phyloP scores from a whole-genome alignment of 2,329 filamentous ascomycete species.

The Colletotrichum sojae region DNA sequence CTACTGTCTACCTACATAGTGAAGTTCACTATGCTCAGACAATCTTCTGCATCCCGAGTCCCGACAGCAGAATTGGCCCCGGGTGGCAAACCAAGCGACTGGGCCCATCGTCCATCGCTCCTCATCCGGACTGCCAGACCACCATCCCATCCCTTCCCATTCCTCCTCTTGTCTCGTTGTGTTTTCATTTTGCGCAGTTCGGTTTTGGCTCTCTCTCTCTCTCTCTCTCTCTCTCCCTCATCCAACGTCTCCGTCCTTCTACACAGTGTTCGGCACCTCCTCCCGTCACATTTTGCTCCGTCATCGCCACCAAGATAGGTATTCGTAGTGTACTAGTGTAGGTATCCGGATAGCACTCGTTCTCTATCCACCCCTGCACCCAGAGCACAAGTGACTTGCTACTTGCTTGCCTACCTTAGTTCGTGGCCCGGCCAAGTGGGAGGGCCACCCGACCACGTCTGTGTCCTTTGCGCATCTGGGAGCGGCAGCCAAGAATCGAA shows the following conservation, averaged over 20 bases:
- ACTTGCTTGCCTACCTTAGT: slow-evolving; percentile 10
- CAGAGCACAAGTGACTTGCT: neutral
- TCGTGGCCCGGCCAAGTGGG: slow-evolving; percentile 33
- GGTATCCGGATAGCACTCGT: no score
- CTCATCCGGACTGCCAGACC: slow-evolving; percentile 2
- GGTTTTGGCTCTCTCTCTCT: neutral
- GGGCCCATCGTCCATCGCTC: slow-evolving; percentile 7
- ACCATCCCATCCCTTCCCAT: slow-evolving; percentile 5
- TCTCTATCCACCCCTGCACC: slow-evolving; percentile 1
- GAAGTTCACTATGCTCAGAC: neutral
- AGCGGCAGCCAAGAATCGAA: slow-evolving; percentile 39
- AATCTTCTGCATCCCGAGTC: neutral
- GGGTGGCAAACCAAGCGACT: slow-evolving; percentile 34
- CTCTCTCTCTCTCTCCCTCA: neutral
- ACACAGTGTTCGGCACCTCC: neutral
- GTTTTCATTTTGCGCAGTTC: neutral
- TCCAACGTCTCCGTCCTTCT: neutral
- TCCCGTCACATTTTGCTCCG: neutral
- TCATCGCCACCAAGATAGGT: neutral
- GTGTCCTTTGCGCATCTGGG: slow-evolving; percentile 32
- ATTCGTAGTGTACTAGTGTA: no score
- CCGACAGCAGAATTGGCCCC: slow-evolving; percentile 17
- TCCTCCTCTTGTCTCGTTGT: neutral
- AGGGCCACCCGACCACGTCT: slow-evolving; percentile 32
- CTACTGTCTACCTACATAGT: no score